These are phyloP conservation scores for Beauveria sp. DNA, from an alignment of 2,329 filamentous ascomycete species.

Conservation along the genomic window DNA sequence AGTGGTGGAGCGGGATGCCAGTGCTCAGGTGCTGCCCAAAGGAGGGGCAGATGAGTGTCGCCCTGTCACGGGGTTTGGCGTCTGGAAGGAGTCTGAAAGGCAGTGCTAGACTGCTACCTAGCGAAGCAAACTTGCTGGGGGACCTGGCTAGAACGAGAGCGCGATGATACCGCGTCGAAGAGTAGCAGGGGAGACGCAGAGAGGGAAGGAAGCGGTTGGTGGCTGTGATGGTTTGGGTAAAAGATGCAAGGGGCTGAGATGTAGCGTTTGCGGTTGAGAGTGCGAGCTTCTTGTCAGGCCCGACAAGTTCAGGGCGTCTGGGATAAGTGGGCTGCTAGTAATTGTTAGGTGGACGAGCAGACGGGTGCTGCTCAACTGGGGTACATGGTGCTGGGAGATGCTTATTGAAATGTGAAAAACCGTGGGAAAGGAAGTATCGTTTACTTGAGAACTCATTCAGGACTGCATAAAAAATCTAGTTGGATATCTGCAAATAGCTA, in stretches of 20 bases:
- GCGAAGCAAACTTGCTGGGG: slow-evolving; percentile 4
- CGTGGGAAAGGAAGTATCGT: no score
- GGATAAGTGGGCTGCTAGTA: slow-evolving; percentile 8
- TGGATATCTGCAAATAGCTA: no score
- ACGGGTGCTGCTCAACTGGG: no score
- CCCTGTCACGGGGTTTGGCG: slow-evolving; percentile 12
- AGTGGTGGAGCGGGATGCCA: slow-evolving; percentile 10
- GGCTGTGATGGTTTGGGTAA: neutral
- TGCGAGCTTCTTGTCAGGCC: neutral
- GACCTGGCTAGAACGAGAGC: neutral
- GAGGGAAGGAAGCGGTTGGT: neutral
- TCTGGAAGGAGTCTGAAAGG: slow-evolving; percentile 5
- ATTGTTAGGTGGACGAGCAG: neutral
- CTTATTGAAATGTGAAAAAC: no score
- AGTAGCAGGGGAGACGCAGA: neutral
- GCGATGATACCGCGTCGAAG: slow-evolving; percentile 1
- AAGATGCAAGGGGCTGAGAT: neutral
- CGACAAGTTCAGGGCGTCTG: neutral
- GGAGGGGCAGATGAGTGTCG: slow-evolving; percentile 12
- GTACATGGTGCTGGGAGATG: no score
- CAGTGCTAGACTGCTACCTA: neutral
- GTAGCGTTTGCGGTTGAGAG: slow-evolving; percentile 1
- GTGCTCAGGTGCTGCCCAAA: slow-evolving; percentile 9
- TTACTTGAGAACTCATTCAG: no score
- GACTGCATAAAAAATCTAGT: neutral